Base-by-base conservation (phyloP, 805 yeast genomes). In the Saccharomycopsis sp. region DNA sequence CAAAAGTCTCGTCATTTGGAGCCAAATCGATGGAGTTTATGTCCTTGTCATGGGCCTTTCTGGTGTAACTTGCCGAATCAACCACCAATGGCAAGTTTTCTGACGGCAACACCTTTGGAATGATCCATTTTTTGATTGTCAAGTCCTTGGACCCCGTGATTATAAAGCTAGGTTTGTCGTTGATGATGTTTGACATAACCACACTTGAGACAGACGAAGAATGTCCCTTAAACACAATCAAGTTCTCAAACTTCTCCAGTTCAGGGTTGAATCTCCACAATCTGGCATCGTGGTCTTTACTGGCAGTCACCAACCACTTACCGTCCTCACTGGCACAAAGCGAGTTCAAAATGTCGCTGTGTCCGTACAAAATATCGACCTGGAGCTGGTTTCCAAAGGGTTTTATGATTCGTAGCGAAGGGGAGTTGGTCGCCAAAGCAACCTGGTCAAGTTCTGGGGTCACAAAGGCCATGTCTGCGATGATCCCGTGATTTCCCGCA, bases 21-120 rank as follows among this genome's bases (percentile, higher is more conserved):
- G 97, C 79, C 2, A 94, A 76, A 63, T 91, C 97, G 55, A 94
- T 73, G 1, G 92, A 80, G 66, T 94, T 95, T 60, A 94, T 94
- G 70, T 94, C 97, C 70, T 92, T 94, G 57, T 94, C 98, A 70
- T 94, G 99, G 1, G 97, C 98, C 67, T 91, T 83, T 75, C 97
- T 83, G 0, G 99, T 94, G 70, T 86, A 94, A 56, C 84, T 90
- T 1, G 97, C 87, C 1, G 77, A 74, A 64, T 78, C 82, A 4
- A 88, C 77, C 2, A 67, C 57, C 15, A 68, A 64, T 1, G 24
- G n/a, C 24, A 46, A 14, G 7, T 21, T 16, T 2, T 37, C 37
- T 14, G 55, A 50, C n/a, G 55, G 55, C 1, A 62, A 60, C n/a
- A 71, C 73, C 56, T 72, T 73, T 3, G 91, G 90, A 29, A 91